Conservation (phyloP, 192 early-diverging fungal species). For the Jimgerdemannia lactiflua region DNA sequence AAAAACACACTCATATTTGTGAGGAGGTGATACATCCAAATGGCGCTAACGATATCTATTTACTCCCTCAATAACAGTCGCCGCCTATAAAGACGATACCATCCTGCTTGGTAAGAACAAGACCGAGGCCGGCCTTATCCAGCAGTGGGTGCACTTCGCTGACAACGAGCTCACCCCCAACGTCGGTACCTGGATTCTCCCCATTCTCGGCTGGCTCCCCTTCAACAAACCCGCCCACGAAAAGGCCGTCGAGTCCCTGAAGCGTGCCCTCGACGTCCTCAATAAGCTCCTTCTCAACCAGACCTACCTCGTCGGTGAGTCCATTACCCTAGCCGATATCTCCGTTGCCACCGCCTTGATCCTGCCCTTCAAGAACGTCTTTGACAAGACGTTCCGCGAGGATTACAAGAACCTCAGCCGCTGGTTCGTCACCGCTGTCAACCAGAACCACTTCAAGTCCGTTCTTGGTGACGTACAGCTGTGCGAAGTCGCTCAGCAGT, state of each 20-base stretch:
- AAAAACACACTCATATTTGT: too few relatives aligned
- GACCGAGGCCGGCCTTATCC: constrained; percentile 58
- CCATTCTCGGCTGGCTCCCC: not conserved
- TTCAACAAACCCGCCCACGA: constrained; percentile 58
- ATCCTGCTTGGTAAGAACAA: constrained; percentile 54
- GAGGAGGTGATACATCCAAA: too few relatives aligned
- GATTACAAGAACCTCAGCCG: constrained; percentile 84
- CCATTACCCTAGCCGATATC: constrained; percentile 90
- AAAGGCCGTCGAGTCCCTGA: constrained; percentile 65
- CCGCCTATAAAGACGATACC: constrained; percentile 44
- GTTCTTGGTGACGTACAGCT: constrained; percentile 68
- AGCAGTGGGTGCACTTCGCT: constrained; percentile 63
- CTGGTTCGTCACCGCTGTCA: constrained; percentile 87
- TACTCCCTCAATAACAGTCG: constrained; percentile 26
- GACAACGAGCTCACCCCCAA: constrained; percentile 48
- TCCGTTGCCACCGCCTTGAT: constrained; percentile 56
- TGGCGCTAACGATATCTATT: too few relatives aligned
- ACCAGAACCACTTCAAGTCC: constrained; percentile 83
- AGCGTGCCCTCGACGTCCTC: constrained; percentile 62
- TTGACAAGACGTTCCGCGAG: constrained; percentile 79
- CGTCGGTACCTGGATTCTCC: too few relatives aligned
- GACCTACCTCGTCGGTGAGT: constrained; percentile 95
- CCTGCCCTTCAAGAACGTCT: constrained; percentile 46
- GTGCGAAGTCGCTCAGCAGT: constrained; percentile 53
- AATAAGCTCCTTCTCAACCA: constrained; percentile 77